Evolutionary conservation across 2,329 filamentous ascomycete genomes (phyloP), one percentile per base, ranked within the genome.

Genomic region (Dothidotthia symphoricarpi): DNA sequence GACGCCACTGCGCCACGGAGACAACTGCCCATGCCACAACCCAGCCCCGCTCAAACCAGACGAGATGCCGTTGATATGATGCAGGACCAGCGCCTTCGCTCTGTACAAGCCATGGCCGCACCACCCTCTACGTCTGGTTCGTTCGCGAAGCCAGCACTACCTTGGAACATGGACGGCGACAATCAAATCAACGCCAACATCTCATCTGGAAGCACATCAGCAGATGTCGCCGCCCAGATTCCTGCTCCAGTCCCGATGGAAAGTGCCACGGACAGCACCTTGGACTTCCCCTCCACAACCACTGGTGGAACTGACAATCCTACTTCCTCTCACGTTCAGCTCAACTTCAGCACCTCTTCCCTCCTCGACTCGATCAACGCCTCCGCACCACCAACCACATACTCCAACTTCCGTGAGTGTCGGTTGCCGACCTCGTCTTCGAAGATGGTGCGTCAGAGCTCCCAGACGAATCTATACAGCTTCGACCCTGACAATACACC

Each of bases 401-500:
- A 25, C 24, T 34, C 40, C n/a, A 53, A 51, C 24, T 51, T 53
- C 38, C 41, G 53, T 4, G 47, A 57, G 17, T 57, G 28, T 36
- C 15, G 49, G 53, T 41, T 48, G 19, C 19, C 19, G 5, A 9
- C 5, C 5, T 54, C 27, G 38, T 39, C 31, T 14, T 54, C 12
- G 15, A 57, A 46, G 3, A 34, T 56, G n/a, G 30, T 33, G 43
- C 62, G 67, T 11, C 52, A 58, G 9, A 56, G 55, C 29, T 66
- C 63, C 11, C 55, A 63, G 0, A 45, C 61, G 0, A 64, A 66
- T 16, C 50, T 67, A 7, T 73, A 73, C 42, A 64, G 63, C 33
- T 72, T 70, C 45, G 61, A 55, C 28, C 59, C 59, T 24, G 60
- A 54, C 9, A 60, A 54, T 34, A 49, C 54, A 22, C 54, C 53